These are phyloP conservation scores for Cladosporium sphaerospermum DNA, from an alignment of 2,329 filamentous ascomycete genomes.

Conservation along the genomic window DNA sequence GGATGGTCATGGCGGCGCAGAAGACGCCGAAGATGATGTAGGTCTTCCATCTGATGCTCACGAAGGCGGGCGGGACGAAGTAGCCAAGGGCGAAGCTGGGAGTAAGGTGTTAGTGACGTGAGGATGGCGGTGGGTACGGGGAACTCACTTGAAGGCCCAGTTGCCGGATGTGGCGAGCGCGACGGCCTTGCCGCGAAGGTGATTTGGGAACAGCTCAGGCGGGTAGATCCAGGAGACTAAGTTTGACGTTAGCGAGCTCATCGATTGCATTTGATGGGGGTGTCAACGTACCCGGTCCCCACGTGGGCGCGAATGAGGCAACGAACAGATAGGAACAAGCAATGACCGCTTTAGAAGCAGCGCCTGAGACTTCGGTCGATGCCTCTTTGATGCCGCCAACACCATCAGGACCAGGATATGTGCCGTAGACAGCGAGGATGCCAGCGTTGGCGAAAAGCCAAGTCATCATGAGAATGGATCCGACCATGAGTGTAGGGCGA, in stretches of 20 bases:
- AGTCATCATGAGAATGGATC: slow-evolving; percentile 57
- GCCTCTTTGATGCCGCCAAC: slow-evolving; percentile 38
- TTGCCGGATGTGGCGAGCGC: slow-evolving; percentile 56
- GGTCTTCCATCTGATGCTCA: slow-evolving; percentile 50
- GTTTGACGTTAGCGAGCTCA: too few species aligned
- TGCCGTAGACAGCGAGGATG: slow-evolving; percentile 55
- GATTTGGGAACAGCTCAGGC: slow-evolving; percentile 56
- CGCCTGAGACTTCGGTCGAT: slow-evolving; percentile 34
- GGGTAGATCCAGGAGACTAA: slow-evolving; percentile 43
- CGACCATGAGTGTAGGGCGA: slow-evolving; percentile 59
- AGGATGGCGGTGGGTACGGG: not conserved
- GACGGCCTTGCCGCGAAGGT: slow-evolving; percentile 58
- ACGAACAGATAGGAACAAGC: slow-evolving; percentile 69
- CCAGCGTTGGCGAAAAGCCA: slow-evolving; percentile 59
- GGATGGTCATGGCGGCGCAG: slow-evolving; percentile 60
- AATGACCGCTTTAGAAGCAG: slow-evolving; percentile 47
- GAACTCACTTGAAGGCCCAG: slow-evolving; percentile 49
- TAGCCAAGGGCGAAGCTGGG: slow-evolving; percentile 47
- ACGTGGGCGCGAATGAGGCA: slow-evolving; percentile 59
- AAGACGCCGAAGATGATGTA: slow-evolving; percentile 74
- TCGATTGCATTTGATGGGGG: not conserved
- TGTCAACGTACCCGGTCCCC: slow-evolving; percentile 44
- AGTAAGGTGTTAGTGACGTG: not conserved
- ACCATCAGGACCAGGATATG: slow-evolving; percentile 29
- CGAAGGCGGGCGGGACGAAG: slow-evolving; percentile 54